phyloP scores from a whole-genome alignment of 1,139 yeast species.

The Taphrina communis region DNA sequence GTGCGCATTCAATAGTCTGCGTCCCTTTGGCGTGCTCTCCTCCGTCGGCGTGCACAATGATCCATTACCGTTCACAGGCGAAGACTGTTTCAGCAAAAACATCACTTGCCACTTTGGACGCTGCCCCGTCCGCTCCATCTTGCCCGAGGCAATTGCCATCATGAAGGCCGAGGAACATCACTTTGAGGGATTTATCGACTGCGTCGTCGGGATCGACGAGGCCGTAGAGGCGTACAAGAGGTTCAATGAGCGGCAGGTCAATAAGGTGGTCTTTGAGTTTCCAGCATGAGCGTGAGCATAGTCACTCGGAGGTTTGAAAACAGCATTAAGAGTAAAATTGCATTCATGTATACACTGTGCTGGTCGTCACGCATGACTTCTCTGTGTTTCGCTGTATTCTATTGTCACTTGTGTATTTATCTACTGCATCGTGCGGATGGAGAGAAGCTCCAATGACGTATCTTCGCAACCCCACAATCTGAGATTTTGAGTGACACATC shows the following conservation, averaged over 20 bases:
- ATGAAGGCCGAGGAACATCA: constrained; percentile 58
- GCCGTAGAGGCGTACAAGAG: constrained; percentile 59
- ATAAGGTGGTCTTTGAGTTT: constrained; percentile 59
- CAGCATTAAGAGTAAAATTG: too few species aligned
- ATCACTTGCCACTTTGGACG: constrained; percentile 67
- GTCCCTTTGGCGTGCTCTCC: constrained; percentile 65
- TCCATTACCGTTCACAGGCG: constrained; percentile 62
- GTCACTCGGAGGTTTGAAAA: too few species aligned
- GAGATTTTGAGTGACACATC: neutral
- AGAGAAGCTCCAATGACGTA: neutral
- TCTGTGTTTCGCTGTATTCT: too few species aligned
- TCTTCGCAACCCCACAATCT: neutral
- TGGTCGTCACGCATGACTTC: too few species aligned
- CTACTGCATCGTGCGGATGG: too few species aligned
- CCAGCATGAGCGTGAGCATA: neutral
- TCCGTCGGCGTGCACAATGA: constrained; percentile 70
- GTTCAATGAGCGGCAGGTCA: constrained; percentile 63
- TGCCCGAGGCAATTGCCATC: constrained; percentile 60
- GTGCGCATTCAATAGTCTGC: constrained; percentile 61
- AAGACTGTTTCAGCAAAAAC: constrained; percentile 65
- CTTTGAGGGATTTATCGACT: constrained; percentile 60
- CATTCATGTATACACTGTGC: too few species aligned
- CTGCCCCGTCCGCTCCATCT: constrained; percentile 67
- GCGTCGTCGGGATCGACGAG: constrained; percentile 50
- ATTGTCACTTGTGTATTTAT: too few species aligned